Evolutionary conservation across 345 rosid species (phyloP), one percentile per base, ranked within the genome.

Genomic region (Ceriops decandra): DNA sequence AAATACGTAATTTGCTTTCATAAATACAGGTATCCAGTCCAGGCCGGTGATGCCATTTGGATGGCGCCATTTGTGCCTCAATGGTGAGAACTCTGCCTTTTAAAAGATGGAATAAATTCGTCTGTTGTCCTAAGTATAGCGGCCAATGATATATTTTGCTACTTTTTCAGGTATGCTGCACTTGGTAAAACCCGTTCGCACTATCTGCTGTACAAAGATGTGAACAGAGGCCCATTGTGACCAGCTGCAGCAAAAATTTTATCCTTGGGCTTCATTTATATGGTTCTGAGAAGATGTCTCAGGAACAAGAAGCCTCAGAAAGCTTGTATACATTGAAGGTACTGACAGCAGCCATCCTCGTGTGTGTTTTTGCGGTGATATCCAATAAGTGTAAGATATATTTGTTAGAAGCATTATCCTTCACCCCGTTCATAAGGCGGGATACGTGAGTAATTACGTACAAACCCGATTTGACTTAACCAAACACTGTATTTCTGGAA

Each of bases 41-140:
- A 91, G 80, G 84, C 97, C 26, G 97, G 97, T 58, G 97, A 95
- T 82, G 95, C 78, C 54, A 90, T 91, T 72, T 95, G 97, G 97
- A 95, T 95, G 99, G 96, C 95, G 66, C 99, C 92, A 46, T 91
- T 95, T 82, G 97, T 91, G 82, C 96, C 96, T 60, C 97, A 88
- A 74, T 90, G 96, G 99, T 65, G 22, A 78, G 70, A 67, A 73
- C 19, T 58, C 5, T 27, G 51, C 46, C 72, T 57, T 62, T 22
- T 15, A 49, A 16, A 21, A 35, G 62, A 33, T 56, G 60, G 72
- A 52, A 32, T 30, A 53, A 53, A 33, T n/a, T 26, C 0, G 47
- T 71, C 62, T 52, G 15, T 33, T 16, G 63, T 74, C 38, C 38
- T 22, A 28, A 28, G 28, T 19, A n/a, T 27, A n/a, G 26, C 59